Evolutionary conservation across 164 flowering plant genomes (phyloP), one percentile per base, ranked within the genome.

Genomic region (Magnolia sinica): DNA sequence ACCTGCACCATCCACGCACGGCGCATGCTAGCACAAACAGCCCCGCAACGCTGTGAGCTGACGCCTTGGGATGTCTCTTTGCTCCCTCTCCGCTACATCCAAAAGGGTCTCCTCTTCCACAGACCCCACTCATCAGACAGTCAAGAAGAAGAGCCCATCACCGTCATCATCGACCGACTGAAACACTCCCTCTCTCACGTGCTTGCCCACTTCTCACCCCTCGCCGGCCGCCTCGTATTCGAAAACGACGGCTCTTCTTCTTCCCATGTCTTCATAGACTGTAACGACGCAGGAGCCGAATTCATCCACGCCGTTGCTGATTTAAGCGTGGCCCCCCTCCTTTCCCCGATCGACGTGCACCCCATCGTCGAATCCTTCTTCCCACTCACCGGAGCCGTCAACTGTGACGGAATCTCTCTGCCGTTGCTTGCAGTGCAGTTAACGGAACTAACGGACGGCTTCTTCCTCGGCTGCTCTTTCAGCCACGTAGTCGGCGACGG

Each of bases 391-490:
- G 76, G 82, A 6, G 90, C 86, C 0, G 72, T 90, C 27, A 87
- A 83, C 73, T 80, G 86, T 20, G 90, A 89, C 16, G 92, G 92
- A 0, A 88, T 82, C 58, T 22, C 80, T 3, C 14, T 64, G 66
- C 76, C 91, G 0, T 29, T 91, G 71, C 69, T 89, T 0, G 59
- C 89, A 1, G 76, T 89, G 72, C 91, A 91, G 72, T 83, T 88
- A 1, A 91, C 93, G 0, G 86, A 89, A 68, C 74, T 89, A 1
- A 9, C 74, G 0, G 92, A 91, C 45, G 92, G 92, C 16, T 24
- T 89, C 24, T 89, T 91, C 81, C 77, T 89, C 0, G 92, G 89
- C 7, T 85, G 86, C 75, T 83, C 89, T 29, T 72, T 88, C 71
- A 88, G 88, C 78, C 91, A 91, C 37, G 49, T 7, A 19, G 23